Evolutionary conservation across 2,329 filamentous ascomycete genomes (phyloP).

Genomic region (Penicillium sp.): DNA sequence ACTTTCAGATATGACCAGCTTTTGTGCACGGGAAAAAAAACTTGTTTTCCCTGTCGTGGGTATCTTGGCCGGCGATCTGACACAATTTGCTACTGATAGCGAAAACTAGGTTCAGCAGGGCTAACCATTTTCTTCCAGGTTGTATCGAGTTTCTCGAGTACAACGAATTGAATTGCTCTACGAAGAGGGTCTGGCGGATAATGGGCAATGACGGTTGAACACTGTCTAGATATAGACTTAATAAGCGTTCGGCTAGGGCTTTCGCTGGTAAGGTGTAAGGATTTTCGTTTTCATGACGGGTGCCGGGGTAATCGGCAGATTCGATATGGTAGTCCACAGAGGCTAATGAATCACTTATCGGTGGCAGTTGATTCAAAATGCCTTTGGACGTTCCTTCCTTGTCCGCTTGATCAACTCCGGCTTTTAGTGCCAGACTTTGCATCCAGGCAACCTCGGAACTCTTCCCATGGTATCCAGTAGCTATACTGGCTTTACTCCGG

Average conservation of each 20-base stretch:
- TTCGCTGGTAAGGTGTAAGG: neutral
- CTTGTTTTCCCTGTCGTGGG: slow-evolving; percentile 26
- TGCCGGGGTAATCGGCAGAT: neutral
- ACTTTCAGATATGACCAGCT: slow-evolving; percentile 27
- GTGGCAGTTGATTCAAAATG: too few relatives aligned
- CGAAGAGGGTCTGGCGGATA: slow-evolving; percentile 27
- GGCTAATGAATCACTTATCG: neutral
- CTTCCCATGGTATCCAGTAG: slow-evolving; percentile 33
- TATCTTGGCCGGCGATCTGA: slow-evolving; percentile 16
- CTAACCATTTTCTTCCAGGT: slow-evolving; percentile 27
- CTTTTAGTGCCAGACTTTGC: slow-evolving; percentile 20
- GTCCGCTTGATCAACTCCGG: too few relatives aligned
- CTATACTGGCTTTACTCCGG: slow-evolving; percentile 14
- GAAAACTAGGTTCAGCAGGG: too few relatives aligned
- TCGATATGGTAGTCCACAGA: neutral
- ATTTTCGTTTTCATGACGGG: neutral
- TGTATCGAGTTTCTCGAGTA: neutral
- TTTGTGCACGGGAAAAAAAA: slow-evolving; percentile 33
- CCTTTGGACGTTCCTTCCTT: too few relatives aligned
- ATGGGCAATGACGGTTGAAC: slow-evolving; percentile 34
- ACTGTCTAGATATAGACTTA: slow-evolving; percentile 21
- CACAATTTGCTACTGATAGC: too few relatives aligned
- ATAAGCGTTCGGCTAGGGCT: neutral
- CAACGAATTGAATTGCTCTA: slow-evolving; percentile 25
- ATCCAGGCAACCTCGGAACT: slow-evolving; percentile 36